These are phyloP conservation scores for Neurospora tetrasperma DNA, from an alignment of 495 filamentous ascomycete genomes.

Conservation along the genomic window DNA sequence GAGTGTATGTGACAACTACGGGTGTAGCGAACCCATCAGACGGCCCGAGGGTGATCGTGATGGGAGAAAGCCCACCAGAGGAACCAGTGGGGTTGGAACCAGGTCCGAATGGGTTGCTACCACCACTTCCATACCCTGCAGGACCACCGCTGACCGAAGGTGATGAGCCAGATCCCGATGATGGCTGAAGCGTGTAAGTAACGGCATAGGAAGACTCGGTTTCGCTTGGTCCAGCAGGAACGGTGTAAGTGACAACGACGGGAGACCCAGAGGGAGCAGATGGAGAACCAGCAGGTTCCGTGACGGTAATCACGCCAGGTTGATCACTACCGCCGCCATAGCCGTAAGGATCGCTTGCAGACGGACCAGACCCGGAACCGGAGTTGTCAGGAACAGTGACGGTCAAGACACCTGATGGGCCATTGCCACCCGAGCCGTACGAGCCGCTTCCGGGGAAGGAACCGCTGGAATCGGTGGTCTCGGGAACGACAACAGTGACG, in stretches of 20 bases:
- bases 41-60: constrained; percentile 6
- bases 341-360: not conserved
- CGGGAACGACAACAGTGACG: not conserved
- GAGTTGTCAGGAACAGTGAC: not conserved
- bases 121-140: constrained; percentile 3
- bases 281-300: not conserved
- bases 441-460: not conserved
- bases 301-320: constrained; percentile 3
- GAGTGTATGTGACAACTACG: constrained; percentile 10
- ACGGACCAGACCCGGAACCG: not conserved
- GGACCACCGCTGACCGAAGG: not conserved
- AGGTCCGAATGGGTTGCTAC: not conserved
- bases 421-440: not conserved
- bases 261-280: not conserved
- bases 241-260: constrained; percentile 15
- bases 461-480: not conserved
- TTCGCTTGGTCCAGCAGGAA: constrained; percentile 1
- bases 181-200: constrained; percentile 10
- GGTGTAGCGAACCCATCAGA: constrained; percentile 3
- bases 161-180: not conserved
- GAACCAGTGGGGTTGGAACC: not conserved
- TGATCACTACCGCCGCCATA: not conserved
- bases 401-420: constrained; percentile 3
- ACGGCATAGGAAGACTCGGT: constrained; percentile 12
- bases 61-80: not conserved